These are phyloP conservation scores for Solanum ahanhuiri DNA, from an alignment of 257 asterid species.

Conservation along the genomic window DNA sequence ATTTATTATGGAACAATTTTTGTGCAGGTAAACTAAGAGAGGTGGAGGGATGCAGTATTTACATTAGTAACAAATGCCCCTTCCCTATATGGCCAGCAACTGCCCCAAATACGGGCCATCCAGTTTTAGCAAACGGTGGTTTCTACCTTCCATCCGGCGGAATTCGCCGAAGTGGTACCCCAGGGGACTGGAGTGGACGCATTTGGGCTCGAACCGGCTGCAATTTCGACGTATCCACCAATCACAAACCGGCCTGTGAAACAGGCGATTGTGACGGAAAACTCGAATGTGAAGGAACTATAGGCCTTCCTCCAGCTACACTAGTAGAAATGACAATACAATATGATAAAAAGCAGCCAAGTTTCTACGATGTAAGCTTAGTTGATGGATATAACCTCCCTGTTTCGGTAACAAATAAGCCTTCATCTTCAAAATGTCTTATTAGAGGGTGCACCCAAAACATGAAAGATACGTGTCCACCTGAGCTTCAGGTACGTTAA, in stretches of 20 bases:
- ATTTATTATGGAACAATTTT: neutral
- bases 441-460: conserved; percentile 46
- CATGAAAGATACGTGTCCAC: conserved; percentile 38
- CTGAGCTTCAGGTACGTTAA: conserved; percentile 19
- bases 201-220: conserved; percentile 92
- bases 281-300: conserved; percentile 50
- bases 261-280: conserved; percentile 75
- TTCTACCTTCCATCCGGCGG: conserved; percentile 49
- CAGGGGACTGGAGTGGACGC: conserved; percentile 71
- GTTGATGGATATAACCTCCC: conserved; percentile 85
- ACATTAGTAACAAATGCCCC: conserved; percentile 63
- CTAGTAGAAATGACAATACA: conserved; percentile 51
- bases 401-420: conserved; percentile 30
- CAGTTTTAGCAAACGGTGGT: conserved; percentile 59
- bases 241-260: conserved; percentile 38
- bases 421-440: conserved; percentile 16
- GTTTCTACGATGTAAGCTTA: conserved; percentile 61
- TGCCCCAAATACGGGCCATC: conserved; percentile 59
- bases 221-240: conserved; percentile 14
- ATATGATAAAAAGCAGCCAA: conserved; percentile 32
- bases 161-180: conserved; percentile 17
- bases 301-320: conserved; percentile 74
- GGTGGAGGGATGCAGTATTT: conserved; percentile 40
- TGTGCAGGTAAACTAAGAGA: neutral
- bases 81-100: conserved; percentile 88